Base-by-base conservation (phyloP, 768 basidiomycete species). In the Suillus luteus region DNA sequence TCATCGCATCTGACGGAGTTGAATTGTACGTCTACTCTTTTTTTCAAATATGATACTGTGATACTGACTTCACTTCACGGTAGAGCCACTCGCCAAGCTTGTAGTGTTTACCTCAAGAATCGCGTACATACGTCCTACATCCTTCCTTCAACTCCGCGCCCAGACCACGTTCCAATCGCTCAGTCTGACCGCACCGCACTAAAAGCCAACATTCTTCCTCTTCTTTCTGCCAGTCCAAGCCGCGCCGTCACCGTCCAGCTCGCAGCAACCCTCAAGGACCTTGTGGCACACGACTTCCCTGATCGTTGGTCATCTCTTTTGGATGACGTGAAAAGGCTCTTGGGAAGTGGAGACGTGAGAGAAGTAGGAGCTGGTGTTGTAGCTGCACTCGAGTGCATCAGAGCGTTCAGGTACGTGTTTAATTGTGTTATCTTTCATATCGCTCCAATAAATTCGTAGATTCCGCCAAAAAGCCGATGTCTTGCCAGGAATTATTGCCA, bases 91-190 rank as follows among this genome's bases (percentile, higher is more conserved):
- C 91, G 93, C 46, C 92, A 95, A 70, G 90, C 94, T 0, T 89
- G 90, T 68, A 83, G 90, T 15, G 91, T 96, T 24, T 96, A 90
- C 85, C 82, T 96, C 70, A 96, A 96, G 78, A 96, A 96, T 75
- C 90, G 95, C 70, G 86, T 96, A 64, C 83, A 85, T 62, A 80
- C 82, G 6, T 82, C 82, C 22, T 96, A 94, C 72, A 73, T 81
- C 65, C 69, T 86, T 69, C 57, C 60, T 51, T 60, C 66, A 40
- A 63, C 62, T 37, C 73, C 82, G 59, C 84, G 86, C 37, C 80
- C 88, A 0, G 90, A 93, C 71, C 84, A 85, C 54, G 76, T 76
- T 37, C 80, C 86, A 60, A 89, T 96, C 73, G 78, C 85, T 2
- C 71, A 76, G 37, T 83, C 88, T 2, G 95, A 95, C 77, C 86